Evolutionary conservation across 148 eudicot species (phyloP).

Genomic region (Fagopyrum homotropicum): DNA sequence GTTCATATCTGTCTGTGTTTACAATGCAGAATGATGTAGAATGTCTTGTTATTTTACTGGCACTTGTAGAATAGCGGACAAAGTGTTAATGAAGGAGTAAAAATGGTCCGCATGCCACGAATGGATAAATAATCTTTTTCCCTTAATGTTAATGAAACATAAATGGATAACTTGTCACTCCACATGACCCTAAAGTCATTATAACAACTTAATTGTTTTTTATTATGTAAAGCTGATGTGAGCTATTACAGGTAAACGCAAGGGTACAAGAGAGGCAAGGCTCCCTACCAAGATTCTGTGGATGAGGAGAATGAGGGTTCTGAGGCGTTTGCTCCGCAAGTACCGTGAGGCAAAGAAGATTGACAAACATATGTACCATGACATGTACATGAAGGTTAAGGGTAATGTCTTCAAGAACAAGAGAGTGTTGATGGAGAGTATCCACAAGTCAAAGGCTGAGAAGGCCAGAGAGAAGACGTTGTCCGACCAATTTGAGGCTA

Average conservation of each 20-base stretch:
- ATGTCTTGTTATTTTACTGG: not conserved
- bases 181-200: too few relatives aligned
- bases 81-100: not conserved
- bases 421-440: conserved; percentile 31
- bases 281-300: conserved; percentile 30
- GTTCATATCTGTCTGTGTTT: not conserved
- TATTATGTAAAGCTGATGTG: not conserved
- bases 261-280: conserved; percentile 38
- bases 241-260: conserved; percentile 21
- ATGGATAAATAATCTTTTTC: not conserved
- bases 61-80: not conserved
- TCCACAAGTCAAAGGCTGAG: conserved; percentile 34
- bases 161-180: not conserved
- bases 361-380: conserved; percentile 34
- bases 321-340: conserved; percentile 28
- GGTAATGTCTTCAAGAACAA: conserved; percentile 40
- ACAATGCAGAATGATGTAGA: not conserved
- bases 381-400: conserved; percentile 35
- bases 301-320: conserved; percentile 38
- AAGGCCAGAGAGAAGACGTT: conserved; percentile 20
- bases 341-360: conserved; percentile 29
- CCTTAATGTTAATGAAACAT: not conserved
- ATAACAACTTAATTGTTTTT: not conserved
- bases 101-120: not conserved
- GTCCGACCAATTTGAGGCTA: conserved; percentile 24